Base-by-base conservation (phyloP, 140 eudicot species). In the Erigeron philadelphicus region DNA sequence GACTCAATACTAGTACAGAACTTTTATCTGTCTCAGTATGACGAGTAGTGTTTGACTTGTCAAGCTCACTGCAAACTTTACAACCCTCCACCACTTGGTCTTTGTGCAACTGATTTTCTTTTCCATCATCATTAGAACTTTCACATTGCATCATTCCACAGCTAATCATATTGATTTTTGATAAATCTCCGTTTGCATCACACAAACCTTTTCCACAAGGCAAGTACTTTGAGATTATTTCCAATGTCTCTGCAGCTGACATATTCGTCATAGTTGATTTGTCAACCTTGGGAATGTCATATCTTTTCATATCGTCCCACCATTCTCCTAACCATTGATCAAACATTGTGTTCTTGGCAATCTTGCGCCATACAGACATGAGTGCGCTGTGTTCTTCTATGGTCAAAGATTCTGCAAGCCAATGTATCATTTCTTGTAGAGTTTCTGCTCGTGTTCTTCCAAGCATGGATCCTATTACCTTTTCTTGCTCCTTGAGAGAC, bases 301-400 rank as follows among this genome's bases (percentile, higher is more conserved):
- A 67, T 61, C 17, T 72, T 61, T 70, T 72, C 83, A 82, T 82
- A 49, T 86, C 95, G 64, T 83, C 99, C 97, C 97, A 94, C 99
- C 99, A 94, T 70, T 85, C 99, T 47, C 81, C 78, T 63, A 94
- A 67, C 97, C 99, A 94, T 59, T 94, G 90, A 75, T 74, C 76
- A 75, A 94, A 94, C 87, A 83, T 94, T 1, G 99, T 94, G 79
- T 82, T 77, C 75, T 79, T 83, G 48, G 97, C 81, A 67, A 76
- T 85, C 45, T 79, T 87, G 38, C 75, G 84, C 99, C 99, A 94
- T 60, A 83, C 53, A 46, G 93, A 81, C 81, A 87, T 81, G 74
- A 87, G 61, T 15, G 84, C 80, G 3, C 80, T 70, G 59, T 83
- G 97, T 79, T 94, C 97, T 53, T 83, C 95, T 10, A 66, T 73